These are phyloP conservation scores for Eutrema yunnanense DNA, from an alignment of 345 rosid species.

Conservation along the genomic window DNA sequence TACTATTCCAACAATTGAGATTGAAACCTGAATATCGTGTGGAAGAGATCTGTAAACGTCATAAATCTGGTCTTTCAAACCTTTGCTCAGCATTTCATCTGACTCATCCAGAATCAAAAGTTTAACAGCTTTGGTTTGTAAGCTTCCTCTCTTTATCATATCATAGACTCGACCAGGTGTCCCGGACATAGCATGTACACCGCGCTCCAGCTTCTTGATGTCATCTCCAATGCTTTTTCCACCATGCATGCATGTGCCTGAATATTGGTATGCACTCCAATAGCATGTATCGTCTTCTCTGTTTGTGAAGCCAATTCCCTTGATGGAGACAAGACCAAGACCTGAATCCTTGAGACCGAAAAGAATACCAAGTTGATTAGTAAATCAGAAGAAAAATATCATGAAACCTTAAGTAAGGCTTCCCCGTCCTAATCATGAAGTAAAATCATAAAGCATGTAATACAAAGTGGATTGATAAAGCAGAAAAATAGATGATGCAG, in stretches of 20 bases:
- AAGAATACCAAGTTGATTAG: not conserved
- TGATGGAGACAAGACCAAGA: slow-evolving; percentile 82
- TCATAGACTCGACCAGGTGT: slow-evolving; percentile 96
- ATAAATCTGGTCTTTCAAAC: slow-evolving; percentile 95
- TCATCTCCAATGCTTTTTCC: slow-evolving; percentile 97
- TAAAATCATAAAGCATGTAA: not conserved
- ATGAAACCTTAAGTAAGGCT: not conserved
- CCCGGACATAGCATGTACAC: slow-evolving; percentile 71
- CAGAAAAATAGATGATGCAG: not conserved
- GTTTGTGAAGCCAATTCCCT: slow-evolving; percentile 96
- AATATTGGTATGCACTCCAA: slow-evolving; percentile 67
- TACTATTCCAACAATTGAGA: not conserved
- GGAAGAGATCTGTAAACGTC: slow-evolving; percentile 91
- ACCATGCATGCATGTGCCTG: slow-evolving; percentile 92
- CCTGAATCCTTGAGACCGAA: slow-evolving; percentile 61
- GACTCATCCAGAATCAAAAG: slow-evolving; percentile 64
- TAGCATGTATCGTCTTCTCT: slow-evolving; percentile 69
- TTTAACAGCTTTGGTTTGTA: slow-evolving; percentile 69
- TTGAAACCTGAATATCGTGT: slow-evolving; percentile 77
- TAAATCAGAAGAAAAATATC: not conserved
- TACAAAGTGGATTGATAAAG: not conserved
- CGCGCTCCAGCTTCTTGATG: slow-evolving; percentile 58
- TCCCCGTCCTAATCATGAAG: not conserved
- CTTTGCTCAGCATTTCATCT: slow-evolving; percentile 98
- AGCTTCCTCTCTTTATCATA: slow-evolving; percentile 93